phyloP scores from a whole-genome alignment of 805 yeast genomes.

The Lipomyces mesembrius region DNA sequence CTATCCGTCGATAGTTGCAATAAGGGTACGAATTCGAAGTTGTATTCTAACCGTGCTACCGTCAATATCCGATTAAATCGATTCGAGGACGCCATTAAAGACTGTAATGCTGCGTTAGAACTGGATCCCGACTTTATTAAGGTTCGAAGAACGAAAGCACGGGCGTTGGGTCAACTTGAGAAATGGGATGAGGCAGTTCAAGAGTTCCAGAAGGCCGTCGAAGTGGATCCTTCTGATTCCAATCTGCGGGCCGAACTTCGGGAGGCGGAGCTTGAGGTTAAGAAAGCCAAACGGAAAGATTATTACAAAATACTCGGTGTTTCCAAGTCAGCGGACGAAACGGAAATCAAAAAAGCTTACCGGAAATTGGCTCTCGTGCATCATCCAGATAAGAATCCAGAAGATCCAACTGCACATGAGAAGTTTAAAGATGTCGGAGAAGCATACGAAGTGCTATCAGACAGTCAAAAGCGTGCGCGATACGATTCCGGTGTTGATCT shows the following conservation, averaged over 20 bases:
- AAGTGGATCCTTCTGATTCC: constrained; percentile 47
- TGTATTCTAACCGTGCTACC: constrained; percentile 86
- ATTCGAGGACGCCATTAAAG: constrained; percentile 76
- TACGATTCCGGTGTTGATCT: constrained; percentile 87
- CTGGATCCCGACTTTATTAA: constrained; percentile 73
- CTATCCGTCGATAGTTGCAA: constrained; percentile 64
- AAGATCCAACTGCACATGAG: constrained; percentile 86
- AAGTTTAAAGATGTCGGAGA: constrained; percentile 89
- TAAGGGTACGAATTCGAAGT: constrained; percentile 53
- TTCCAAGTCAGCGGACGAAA: constrained; percentile 54
- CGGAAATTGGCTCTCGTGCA: constrained; percentile 70
- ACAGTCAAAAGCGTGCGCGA: constrained; percentile 81
- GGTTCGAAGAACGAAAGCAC: constrained; percentile 52
- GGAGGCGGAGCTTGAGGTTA: constrained; percentile 50
- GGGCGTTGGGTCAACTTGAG: constrained; percentile 49
- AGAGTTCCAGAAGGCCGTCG: constrained; percentile 47
- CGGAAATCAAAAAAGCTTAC: constrained; percentile 77
- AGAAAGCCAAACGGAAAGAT: constrained; percentile 51
- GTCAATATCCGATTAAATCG: constrained; percentile 78
- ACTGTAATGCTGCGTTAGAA: constrained; percentile 70
- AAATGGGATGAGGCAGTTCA: constrained; percentile 48
- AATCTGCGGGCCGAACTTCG: constrained; percentile 47
- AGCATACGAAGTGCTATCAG: constrained; percentile 86
- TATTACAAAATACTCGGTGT: constrained; percentile 70
- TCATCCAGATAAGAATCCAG: constrained; percentile 86